Evolutionary conservation across 257 asterid species (phyloP), one percentile per base, ranked within the genome.

Genomic region (Linderniella brevidens): DNA sequence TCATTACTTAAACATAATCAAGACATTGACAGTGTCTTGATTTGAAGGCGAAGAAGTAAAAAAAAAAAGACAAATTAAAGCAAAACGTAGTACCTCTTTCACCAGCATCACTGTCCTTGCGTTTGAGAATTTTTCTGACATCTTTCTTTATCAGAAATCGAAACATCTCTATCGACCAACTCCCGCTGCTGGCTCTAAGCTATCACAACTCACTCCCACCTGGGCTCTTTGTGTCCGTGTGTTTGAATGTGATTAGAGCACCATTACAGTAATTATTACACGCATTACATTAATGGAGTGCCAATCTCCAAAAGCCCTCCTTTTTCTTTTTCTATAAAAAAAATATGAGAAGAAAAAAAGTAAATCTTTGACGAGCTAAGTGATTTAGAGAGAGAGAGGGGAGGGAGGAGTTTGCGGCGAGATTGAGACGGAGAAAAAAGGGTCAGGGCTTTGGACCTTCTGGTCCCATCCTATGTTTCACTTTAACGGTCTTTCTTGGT

Each of bases 81-180:
- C 32, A 25, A 25, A 25, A 25, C 3, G 6, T 3, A 25, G 32
- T 25, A 88, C 98, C 98, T 70, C 57, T 82, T 59, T 84, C 96
- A 3, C 94, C 94, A 45, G 87, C 98, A 67, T 88, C 95, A 62
- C 98, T 88, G 46, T 88, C 98, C 73, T 88, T 88, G 53, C 94
- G 80, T 72, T 88, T 88, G 67, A 88, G 98, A 45, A 78, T 55
- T 63, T 84, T 84, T 37, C 82, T 72, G 63, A 84, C 79, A 74
- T 81, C 76, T 68, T 84, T 88, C 47, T 77, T 71, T 54, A 60
- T 59, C 19, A 84, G 65, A 70, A 83, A 80, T 3, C 68, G 64
- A 64, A 76, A 61, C 97, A 83, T 83, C 50, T 58, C 55, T 41
- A 29, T 35, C 48, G 4, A 19, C 54, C 46, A 36, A 41, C 38